Conservation (phyloP, 2,329 filamentous ascomycete genomes). For the Aspergillus udagawae region DNA sequence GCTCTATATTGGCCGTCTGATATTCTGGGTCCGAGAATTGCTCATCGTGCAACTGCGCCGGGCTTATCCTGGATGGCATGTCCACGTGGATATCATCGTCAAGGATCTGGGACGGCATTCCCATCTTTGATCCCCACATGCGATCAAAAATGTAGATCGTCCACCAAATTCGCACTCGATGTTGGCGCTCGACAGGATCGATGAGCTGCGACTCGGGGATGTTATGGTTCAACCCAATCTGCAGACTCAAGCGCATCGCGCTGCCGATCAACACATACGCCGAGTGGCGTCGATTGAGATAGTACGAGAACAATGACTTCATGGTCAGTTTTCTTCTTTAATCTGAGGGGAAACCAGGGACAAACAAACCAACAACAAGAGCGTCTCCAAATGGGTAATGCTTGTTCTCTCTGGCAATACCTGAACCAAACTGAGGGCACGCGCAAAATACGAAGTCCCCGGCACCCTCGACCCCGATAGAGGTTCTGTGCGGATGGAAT, state of each 20-base stretch:
- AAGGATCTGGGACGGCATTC: conserved; percentile 46
- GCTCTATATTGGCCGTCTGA: conserved; percentile 34
- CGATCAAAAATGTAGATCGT: conserved; percentile 40
- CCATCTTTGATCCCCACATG: conserved; percentile 49
- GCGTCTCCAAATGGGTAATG: conserved; percentile 42
- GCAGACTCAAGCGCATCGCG: conserved; percentile 41
- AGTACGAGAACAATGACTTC: conserved; percentile 35
- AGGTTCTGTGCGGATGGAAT: conserved; percentile 37
- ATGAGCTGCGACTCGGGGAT: conserved; percentile 35
- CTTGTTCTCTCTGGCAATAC: conserved; percentile 43
- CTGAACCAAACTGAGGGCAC: conserved; percentile 39
- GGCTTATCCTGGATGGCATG: conserved; percentile 32
- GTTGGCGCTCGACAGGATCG: conserved; percentile 37
- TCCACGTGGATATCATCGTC: conserved; percentile 46
- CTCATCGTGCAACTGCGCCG: conserved; percentile 28
- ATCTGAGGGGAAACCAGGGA: background rate
- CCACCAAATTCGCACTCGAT: conserved; percentile 37
- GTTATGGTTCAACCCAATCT: conserved; percentile 43
- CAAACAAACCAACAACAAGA: conserved; percentile 35
- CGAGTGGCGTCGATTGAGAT: conserved; percentile 34
- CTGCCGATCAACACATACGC: conserved; percentile 33
- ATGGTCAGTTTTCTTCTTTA: background rate
- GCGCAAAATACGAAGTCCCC: conserved; percentile 43
- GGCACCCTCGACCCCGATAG: conserved; percentile 35
- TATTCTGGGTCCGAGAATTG: conserved; percentile 37